Percentiles rank a stretch among this genome's conserved stretches.
These are phyloP conservation scores for Phaeoacremonium minimum DNA, from an alignment of 2,329 filamentous ascomycete species.

Conservation along the genomic window DNA sequence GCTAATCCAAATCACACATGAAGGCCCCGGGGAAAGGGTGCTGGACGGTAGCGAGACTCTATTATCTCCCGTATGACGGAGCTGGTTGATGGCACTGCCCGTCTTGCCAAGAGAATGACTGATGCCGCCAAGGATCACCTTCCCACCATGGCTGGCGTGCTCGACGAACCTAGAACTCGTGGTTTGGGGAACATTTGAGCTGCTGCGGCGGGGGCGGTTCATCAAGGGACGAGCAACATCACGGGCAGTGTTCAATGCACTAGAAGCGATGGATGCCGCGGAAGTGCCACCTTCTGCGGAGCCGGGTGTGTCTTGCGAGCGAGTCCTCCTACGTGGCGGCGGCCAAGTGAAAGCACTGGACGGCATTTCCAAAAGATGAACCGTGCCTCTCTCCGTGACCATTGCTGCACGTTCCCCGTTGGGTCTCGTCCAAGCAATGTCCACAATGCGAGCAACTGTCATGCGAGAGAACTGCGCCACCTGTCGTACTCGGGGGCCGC, in stretches of 20 bases:
- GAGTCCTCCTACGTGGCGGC: slow-evolving; percentile 55
- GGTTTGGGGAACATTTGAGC: slow-evolving; percentile 31
- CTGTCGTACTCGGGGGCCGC: slow-evolving; percentile 67
- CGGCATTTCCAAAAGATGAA: slow-evolving; percentile 87
- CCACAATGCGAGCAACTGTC: slow-evolving; percentile 86
- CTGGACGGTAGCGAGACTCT: slow-evolving; percentile 64
- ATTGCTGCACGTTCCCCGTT: slow-evolving; percentile 81
- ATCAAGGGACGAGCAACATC: slow-evolving; percentile 62
- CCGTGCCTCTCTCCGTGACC: slow-evolving; percentile 90
- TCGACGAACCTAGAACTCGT: slow-evolving; percentile 45
- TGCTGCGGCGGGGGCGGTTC: slow-evolving; percentile 49
- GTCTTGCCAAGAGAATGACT: slow-evolving; percentile 71
- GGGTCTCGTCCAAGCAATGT: slow-evolving; percentile 81
- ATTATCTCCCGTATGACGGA: slow-evolving; percentile 73
- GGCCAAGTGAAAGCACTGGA: slow-evolving; percentile 83
- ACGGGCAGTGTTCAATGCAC: slow-evolving; percentile 65
- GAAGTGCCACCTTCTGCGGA: slow-evolving; percentile 45
- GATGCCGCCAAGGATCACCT: slow-evolving; percentile 68
- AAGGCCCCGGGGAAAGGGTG: slow-evolving; percentile 45
- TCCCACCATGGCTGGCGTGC: slow-evolving; percentile 65
- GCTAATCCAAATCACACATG: slow-evolving; percentile 63
- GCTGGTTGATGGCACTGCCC: slow-evolving; percentile 63
- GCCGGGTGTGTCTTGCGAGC: slow-evolving; percentile 35
- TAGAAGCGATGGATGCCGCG: slow-evolving; percentile 67
- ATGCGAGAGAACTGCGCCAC: slow-evolving; percentile 85